Conservation (phyloP, 2,329 filamentous ascomycete genomes). For the Alternaria conjuncta region DNA sequence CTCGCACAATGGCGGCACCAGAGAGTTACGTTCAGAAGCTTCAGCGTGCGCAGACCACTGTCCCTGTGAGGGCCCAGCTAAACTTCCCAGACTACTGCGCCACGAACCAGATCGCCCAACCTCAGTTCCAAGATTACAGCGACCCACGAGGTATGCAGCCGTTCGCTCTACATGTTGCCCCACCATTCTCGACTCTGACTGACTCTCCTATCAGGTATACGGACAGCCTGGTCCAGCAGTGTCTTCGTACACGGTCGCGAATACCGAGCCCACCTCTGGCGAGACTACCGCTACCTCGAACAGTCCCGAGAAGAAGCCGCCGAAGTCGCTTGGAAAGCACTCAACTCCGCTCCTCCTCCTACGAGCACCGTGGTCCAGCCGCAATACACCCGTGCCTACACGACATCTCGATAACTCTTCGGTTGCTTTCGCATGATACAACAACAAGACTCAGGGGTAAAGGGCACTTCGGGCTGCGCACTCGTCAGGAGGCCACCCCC, state of each 20-base stretch:
- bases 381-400: slow-evolving; percentile 30
- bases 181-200: slow-evolving; percentile 8
- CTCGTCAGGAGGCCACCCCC: not conserved
- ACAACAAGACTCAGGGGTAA: not conserved
- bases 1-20: slow-evolving; percentile 35
- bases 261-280: slow-evolving; percentile 43
- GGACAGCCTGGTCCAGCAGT: slow-evolving; percentile 46
- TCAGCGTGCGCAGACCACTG: slow-evolving; percentile 33
- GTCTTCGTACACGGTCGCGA: slow-evolving; percentile 45
- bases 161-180: not conserved
- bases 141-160: slow-evolving; percentile 44
- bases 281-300: slow-evolving; percentile 46
- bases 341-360: slow-evolving; percentile 21
- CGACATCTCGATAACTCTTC: slow-evolving; percentile 24
- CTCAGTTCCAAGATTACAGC: slow-evolving; percentile 47
- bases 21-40: slow-evolving; percentile 43
- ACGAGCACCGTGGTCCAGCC: slow-evolving; percentile 20
- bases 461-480: not conserved
- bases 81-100: slow-evolving; percentile 39
- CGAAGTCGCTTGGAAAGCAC: slow-evolving; percentile 43
- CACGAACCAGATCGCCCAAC: slow-evolving; percentile 43
- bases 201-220: slow-evolving; percentile 33
- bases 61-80: slow-evolving; percentile 13
- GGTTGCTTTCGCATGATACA: not conserved
- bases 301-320: slow-evolving; percentile 48